Conservation (phyloP, 441 rosid genomes). For the Populus hybrid region DNA sequence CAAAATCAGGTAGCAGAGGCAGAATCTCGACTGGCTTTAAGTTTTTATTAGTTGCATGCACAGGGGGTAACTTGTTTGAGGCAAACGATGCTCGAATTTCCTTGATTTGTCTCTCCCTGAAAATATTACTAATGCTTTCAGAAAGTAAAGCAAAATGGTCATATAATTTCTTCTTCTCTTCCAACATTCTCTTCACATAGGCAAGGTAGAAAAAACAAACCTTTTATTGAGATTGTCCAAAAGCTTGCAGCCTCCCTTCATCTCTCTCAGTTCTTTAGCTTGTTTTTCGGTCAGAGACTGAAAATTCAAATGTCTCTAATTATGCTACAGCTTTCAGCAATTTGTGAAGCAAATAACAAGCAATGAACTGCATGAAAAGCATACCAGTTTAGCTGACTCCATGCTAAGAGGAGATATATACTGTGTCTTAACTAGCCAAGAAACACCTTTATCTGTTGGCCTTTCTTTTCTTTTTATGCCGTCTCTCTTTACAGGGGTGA, state of each 20-base stretch:
- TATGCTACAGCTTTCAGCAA: constrained; percentile 15
- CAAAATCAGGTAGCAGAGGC: constrained; percentile 87
- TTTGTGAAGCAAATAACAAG: constrained; percentile 4
- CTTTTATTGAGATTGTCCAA: constrained; percentile 75
- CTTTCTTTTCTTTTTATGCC: constrained; percentile 89
- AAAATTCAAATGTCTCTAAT: constrained; percentile 20
- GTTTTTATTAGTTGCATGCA: constrained; percentile 83
- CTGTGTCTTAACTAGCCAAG: constrained; percentile 52
- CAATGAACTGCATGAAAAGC: constrained; percentile 8
- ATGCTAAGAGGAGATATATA: constrained; percentile 86
- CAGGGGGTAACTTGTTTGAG: constrained; percentile 72
- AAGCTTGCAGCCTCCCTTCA: constrained; percentile 66
- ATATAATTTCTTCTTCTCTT: constrained; percentile 6
- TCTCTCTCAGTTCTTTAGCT: constrained; percentile 88
- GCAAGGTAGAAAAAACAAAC: constrained; percentile 40
- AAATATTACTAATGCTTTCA: constrained; percentile 10
- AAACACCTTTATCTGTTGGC: constrained; percentile 70
- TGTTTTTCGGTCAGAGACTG: constrained; percentile 95
- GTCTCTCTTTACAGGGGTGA: constrained; percentile 77
- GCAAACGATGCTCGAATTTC: constrained; percentile 86
- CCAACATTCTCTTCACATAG: constrained; percentile 9
- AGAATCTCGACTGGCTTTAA: constrained; percentile 71
- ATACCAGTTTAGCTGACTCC: constrained; percentile 86
- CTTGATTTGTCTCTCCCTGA: constrained; percentile 90
- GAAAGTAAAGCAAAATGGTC: neutral